A percentile compares a stretch with the other conserved stretches of the same genome.
Conservation (phyloP, 495 filamentous ascomycete species). For the Penicillium maclennaniae region DNA sequence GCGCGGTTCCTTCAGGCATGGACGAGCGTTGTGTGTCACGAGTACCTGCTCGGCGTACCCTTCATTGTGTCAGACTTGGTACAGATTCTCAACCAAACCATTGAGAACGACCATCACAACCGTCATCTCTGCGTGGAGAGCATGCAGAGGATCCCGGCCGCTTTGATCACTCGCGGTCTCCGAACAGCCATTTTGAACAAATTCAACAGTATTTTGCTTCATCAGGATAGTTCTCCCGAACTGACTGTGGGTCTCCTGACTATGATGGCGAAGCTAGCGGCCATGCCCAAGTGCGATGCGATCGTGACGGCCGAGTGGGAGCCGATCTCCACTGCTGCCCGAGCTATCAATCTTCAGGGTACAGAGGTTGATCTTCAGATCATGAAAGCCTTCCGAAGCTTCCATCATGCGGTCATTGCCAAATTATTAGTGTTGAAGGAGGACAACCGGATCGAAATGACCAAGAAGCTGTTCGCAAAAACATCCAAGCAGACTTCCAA, state of each 20-base stretch:
- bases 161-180: constrained; percentile 37
- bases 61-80: constrained; percentile 33
- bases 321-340: constrained; percentile 37
- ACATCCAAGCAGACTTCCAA: constrained; percentile 35
- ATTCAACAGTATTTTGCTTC: constrained; percentile 30
- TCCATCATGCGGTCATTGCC: constrained; percentile 34
- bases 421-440: constrained; percentile 38
- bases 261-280: constrained; percentile 42
- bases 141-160: constrained; percentile 37
- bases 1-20: constrained; percentile 40
- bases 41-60: constrained; percentile 41
- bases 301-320: constrained; percentile 39
- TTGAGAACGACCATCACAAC: constrained; percentile 30
- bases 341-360: constrained; percentile 31
- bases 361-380: constrained; percentile 39
- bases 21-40: constrained; percentile 42
- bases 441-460: constrained; percentile 31
- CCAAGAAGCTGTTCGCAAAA: constrained; percentile 36
- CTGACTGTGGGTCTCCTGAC: constrained; percentile 34
- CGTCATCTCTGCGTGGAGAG: constrained; percentile 38
- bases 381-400: constrained; percentile 40
- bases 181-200: constrained; percentile 36
- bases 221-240: constrained; percentile 28
- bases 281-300: constrained; percentile 41
- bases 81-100: constrained; percentile 30